Percentiles rank a stretch among this genome's conserved stretches.
These are phyloP conservation scores for Cladosporium velox DNA, from an alignment of 2,329 filamentous ascomycete species.

Conservation along the genomic window DNA sequence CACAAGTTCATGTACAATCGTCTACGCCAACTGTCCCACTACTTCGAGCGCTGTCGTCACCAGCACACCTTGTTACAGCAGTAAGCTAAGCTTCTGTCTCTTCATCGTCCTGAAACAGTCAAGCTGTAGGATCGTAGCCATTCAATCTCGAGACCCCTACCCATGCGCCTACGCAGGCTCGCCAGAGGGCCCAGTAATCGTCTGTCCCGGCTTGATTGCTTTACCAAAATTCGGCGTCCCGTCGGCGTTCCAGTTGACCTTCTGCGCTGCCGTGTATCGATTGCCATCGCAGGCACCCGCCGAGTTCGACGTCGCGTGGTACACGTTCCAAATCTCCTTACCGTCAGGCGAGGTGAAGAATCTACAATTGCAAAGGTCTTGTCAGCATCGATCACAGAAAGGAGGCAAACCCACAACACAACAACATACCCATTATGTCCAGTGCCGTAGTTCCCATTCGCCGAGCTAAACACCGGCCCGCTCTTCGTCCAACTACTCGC, in stretches of 20 bases:
- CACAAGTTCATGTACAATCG: not conserved
- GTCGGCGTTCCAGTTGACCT: constrained; percentile 53
- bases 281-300: constrained; percentile 55
- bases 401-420: not conserved
- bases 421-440: constrained; percentile 49
- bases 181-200: constrained; percentile 26
- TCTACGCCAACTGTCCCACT: not conserved
- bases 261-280: constrained; percentile 57
- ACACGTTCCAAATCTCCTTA: constrained; percentile 57
- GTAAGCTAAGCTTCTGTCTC: not conserved
- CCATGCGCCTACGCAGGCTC: not conserved
- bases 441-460: constrained; percentile 59
- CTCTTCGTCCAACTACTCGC: constrained; percentile 55
- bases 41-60: not conserved
- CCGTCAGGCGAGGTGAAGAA: constrained; percentile 61
- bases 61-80: not conserved
- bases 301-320: constrained; percentile 55
- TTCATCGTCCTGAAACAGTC: not conserved
- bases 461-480: constrained; percentile 54
- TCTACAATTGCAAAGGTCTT: constrained; percentile 32
- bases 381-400: not conserved
- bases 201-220: constrained; percentile 33
- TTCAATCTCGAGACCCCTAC: not conserved
- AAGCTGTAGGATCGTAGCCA: not conserved
- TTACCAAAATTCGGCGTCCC: constrained; percentile 56